phyloP scores from a whole-genome alignment of 768 basidiomycete genomes.

The Termitomyces sp. region DNA sequence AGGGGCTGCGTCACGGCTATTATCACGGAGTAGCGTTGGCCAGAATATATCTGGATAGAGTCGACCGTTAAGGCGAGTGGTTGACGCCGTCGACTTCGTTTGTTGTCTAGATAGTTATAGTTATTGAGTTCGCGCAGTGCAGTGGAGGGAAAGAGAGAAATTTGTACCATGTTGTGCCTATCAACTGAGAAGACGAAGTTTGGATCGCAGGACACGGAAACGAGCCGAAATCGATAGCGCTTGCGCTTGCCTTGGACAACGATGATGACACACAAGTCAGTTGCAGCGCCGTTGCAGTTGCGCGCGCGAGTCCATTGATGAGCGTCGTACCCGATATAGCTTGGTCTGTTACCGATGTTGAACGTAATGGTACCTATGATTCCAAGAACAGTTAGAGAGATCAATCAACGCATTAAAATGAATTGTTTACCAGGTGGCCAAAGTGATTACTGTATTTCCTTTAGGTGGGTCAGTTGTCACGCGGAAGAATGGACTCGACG shows the following conservation, averaged over 20 bases:
- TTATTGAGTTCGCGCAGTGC: background rate
- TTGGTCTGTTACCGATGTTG: constrained; percentile 8
- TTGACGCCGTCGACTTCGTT: constrained; percentile 4
- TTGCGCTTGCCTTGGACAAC: constrained; percentile 26
- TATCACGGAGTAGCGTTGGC: constrained; percentile 1
- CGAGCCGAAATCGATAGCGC: constrained; percentile 31
- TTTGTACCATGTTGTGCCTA: constrained; percentile 32
- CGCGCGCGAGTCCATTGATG: constrained; percentile 2
- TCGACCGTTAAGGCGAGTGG: background rate
- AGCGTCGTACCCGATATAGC: background rate
- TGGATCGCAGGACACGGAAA: constrained; percentile 26
- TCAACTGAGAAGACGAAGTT: constrained; percentile 39
- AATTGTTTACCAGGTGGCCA: background rate
- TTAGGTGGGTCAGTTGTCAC: background rate
- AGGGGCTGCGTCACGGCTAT: background rate
- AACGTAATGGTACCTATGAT: background rate
- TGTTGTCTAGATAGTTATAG: background rate
- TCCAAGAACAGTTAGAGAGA: background rate
- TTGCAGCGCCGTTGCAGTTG: background rate
- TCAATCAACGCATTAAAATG: background rate
- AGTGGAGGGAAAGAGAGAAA: accelerated
- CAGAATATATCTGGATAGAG: background rate
- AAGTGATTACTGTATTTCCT: background rate
- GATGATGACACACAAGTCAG: constrained; percentile 27
- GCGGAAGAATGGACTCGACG: background rate